A percentile compares a stretch with the other conserved stretches of the same genome.
Conservation (phyloP, 108 stramenopile genomes). For the Conticribra guillardii region DNA sequence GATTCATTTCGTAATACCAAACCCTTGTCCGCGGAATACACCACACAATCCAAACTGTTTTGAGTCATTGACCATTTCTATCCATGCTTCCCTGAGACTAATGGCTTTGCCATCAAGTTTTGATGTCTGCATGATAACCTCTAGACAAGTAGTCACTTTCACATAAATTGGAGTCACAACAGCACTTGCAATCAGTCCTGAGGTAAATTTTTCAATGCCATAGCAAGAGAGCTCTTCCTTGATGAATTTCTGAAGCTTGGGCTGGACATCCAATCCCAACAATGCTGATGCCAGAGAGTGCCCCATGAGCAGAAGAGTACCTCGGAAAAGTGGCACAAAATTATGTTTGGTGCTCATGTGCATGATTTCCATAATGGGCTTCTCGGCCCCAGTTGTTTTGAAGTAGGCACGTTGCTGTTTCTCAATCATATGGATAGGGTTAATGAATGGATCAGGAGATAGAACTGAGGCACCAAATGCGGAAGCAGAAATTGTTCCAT, state of each 20-base stretch:
- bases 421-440: slow-evolving; percentile 95
- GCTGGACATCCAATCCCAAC: slow-evolving; percentile 91
- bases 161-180: slow-evolving; percentile 91
- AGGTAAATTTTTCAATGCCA: slow-evolving; percentile 73
- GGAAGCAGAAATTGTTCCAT: slow-evolving; percentile 72
- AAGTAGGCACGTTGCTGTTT: slow-evolving; percentile 94
- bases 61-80: slow-evolving; percentile 81
- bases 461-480: slow-evolving; percentile 87
- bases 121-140: slow-evolving; percentile 95
- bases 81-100: slow-evolving; percentile 73
- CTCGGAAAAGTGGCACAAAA: slow-evolving; percentile 89
- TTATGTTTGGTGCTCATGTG: slow-evolving; percentile 78
- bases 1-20: slow-evolving; percentile 92
- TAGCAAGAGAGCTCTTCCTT: slow-evolving; percentile 66
- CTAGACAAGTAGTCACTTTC: slow-evolving; percentile 86
- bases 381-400: slow-evolving; percentile 82
- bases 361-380: slow-evolving; percentile 88
- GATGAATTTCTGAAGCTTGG: slow-evolving; percentile 90
- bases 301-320: slow-evolving; percentile 91
- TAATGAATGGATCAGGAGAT: slow-evolving; percentile 89
- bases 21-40: slow-evolving; percentile 92
- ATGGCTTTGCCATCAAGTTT: slow-evolving; percentile 89
- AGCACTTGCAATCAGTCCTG: slow-evolving; percentile 82
- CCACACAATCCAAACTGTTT: slow-evolving; percentile 88
- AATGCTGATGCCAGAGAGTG: slow-evolving; percentile 89